These are phyloP conservation scores for Trametes meyenii DNA, from an alignment of 768 basidiomycete genomes.

Conservation along the genomic window DNA sequence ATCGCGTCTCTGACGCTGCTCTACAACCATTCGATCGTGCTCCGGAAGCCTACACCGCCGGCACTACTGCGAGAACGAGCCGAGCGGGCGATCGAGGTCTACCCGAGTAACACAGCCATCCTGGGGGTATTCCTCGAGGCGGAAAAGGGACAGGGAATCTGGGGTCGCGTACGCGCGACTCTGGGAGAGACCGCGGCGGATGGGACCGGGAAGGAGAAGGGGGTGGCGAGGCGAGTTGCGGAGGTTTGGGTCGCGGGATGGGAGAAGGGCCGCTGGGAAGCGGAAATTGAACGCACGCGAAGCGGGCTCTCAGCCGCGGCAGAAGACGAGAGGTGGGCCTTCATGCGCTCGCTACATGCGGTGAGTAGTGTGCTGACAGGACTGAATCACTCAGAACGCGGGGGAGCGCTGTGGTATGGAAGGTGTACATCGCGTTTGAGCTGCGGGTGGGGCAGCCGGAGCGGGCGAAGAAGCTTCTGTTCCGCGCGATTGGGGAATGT, in stretches of 20 bases:
- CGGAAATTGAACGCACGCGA: conserved; percentile 71
- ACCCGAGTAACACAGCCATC: conserved; percentile 72
- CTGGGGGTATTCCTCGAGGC: conserved; percentile 76
- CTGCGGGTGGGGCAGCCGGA: conserved; percentile 59
- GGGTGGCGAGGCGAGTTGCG: conserved; percentile 56
- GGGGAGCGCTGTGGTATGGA: conserved; percentile 69
- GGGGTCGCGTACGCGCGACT: conserved; percentile 68
- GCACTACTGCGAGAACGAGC: conserved; percentile 58
- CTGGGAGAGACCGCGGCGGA: conserved; percentile 47
- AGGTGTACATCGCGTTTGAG: conserved; percentile 77
- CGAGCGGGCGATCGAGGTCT: conserved; percentile 54
- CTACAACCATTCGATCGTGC: conserved; percentile 56
- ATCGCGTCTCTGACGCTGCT: conserved; percentile 60
- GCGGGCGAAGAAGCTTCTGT: conserved; percentile 72
- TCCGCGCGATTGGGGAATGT: conserved; percentile 73
- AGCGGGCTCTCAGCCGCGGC: conserved; percentile 63
- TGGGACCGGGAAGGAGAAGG: conserved; percentile 50
- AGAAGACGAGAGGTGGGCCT: conserved; percentile 64
- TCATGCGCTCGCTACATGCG: background rate
- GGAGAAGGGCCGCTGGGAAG: conserved; percentile 72
- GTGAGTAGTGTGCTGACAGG: conserved; percentile 6
- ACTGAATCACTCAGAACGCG: conserved; percentile 51
- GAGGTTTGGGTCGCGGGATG: conserved; percentile 84
- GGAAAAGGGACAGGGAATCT: conserved; percentile 74
- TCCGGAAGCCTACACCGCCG: conserved; percentile 63